These are phyloP conservation scores for Naematelia encephala DNA, from an alignment of 768 basidiomycete species.

Conservation along the genomic window DNA sequence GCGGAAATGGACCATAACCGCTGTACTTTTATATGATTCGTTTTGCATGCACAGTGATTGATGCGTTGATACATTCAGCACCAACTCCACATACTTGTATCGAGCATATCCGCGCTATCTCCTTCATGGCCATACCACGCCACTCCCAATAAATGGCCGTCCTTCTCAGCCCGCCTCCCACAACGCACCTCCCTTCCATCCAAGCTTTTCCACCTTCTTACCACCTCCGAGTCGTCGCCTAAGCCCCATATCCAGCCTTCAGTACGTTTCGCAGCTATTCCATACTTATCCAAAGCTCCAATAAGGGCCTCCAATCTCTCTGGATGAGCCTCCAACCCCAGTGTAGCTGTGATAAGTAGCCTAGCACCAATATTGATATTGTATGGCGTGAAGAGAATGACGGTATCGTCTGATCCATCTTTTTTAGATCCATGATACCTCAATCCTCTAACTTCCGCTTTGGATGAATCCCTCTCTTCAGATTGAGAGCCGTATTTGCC, in stretches of 20 bases:
- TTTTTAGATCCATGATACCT: not conserved
- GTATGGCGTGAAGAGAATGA: constrained; percentile 26
- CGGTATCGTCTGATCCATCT: constrained; percentile 10
- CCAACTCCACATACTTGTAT: constrained; percentile 36
- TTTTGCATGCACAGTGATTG: too few relatives aligned
- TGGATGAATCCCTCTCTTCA: not conserved
- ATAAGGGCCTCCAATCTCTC: constrained; percentile 19
- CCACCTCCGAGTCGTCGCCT: not conserved
- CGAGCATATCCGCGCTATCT: constrained; percentile 16
- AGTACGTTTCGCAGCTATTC: constrained; percentile 8
- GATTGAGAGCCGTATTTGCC: not conserved
- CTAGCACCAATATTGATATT: constrained; percentile 12
- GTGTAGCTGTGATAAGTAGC: constrained; percentile 22
- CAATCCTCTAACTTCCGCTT: not conserved
- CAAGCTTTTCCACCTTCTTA: constrained; percentile 14
- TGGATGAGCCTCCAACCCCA: constrained; percentile 12
- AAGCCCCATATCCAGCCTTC: constrained; percentile 36
- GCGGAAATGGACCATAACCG: too few relatives aligned
- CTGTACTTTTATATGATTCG: too few relatives aligned
- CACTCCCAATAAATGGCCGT: constrained; percentile 33
- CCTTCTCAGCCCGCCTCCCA: constrained; percentile 17
- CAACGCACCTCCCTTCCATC: constrained; percentile 6
- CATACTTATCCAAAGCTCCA: constrained; percentile 20
- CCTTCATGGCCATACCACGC: constrained; percentile 37
- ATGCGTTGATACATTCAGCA: too few relatives aligned